A percentile compares a stretch with the other conserved stretches of the same genome.
Conservation (phyloP, 768 basidiomycete species). For the Pholiota molesta region DNA sequence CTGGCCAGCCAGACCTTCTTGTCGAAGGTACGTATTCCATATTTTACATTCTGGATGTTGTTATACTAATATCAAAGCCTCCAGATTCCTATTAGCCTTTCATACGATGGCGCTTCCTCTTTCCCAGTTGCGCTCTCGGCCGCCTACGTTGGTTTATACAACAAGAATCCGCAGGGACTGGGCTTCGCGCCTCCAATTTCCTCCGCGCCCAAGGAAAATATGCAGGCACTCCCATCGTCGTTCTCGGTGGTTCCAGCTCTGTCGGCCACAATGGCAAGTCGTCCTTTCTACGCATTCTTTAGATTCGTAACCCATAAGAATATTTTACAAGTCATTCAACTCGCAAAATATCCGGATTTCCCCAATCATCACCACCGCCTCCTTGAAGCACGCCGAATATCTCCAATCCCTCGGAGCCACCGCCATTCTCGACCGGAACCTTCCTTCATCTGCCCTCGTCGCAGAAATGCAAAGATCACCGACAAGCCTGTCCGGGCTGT, state of each 20-base stretch:
- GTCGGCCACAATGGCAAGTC: conserved; percentile 49
- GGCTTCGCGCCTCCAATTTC: conserved; percentile 40
- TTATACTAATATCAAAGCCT: background rate
- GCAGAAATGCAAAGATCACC: background rate
- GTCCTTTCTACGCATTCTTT: background rate
- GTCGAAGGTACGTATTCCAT: conserved; percentile 35
- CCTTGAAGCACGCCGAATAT: conserved; percentile 24
- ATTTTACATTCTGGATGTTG: background rate
- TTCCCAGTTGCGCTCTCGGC: conserved; percentile 51
- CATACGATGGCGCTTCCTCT: conserved; percentile 48
- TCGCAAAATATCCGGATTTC: conserved; percentile 44
- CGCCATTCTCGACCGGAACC: conserved; percentile 28
- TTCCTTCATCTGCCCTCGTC: background rate
- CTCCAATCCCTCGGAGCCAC: conserved; percentile 41
- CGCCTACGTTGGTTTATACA: conserved; percentile 52
- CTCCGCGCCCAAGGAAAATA: conserved; percentile 41
- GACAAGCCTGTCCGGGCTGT: background rate
- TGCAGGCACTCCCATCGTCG: conserved; percentile 43
- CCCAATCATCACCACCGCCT: conserved; percentile 43
- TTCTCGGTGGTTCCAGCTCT: conserved; percentile 52
- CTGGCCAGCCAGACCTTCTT: conserved; percentile 41
- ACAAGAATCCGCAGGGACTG: conserved; percentile 36
- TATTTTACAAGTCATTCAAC: conserved; percentile 38
- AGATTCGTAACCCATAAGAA: background rate
- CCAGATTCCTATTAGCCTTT: conserved; percentile 38